Evolutionary conservation across 73 alveolate species (phyloP).

Genomic region (Paramecium pentaurelia): DNA sequence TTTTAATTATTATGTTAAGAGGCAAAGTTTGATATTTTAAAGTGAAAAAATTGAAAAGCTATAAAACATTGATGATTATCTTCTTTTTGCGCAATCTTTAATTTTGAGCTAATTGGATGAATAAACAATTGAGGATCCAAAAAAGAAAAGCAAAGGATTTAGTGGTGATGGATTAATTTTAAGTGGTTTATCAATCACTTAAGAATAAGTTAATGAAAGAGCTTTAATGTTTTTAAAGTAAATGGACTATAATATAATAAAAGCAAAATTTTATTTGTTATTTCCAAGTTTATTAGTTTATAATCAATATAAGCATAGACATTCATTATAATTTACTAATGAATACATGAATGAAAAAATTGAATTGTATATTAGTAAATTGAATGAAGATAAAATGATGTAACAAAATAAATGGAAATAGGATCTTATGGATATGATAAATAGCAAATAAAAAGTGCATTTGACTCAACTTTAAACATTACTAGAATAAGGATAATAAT

Average conservation of each 20-base stretch:
- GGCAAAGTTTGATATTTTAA: background rate
- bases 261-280: constrained; percentile 31
- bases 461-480: background rate
- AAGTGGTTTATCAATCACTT: background rate
- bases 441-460: constrained; percentile 27
- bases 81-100: background rate
- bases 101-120: background rate
- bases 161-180: constrained; percentile 48
- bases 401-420: constrained; percentile 18
- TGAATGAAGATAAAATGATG: constrained; percentile 16
- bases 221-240: background rate
- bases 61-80: background rate
- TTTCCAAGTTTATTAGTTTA: background rate
- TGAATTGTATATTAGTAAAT: background rate
- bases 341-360: constrained; percentile 22
- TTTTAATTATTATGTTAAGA: background rate
- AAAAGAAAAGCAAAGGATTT: constrained; percentile 3
- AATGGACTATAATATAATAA: background rate
- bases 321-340: background rate
- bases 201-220: background rate
- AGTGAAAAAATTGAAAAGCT: background rate
- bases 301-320: background rate
- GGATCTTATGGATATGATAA: background rate
- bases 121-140: background rate
- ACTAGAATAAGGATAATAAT: background rate